These are phyloP conservation scores for Candida tetrigidarum DNA, from an alignment of 1,139 yeast species.

Conservation along the genomic window DNA sequence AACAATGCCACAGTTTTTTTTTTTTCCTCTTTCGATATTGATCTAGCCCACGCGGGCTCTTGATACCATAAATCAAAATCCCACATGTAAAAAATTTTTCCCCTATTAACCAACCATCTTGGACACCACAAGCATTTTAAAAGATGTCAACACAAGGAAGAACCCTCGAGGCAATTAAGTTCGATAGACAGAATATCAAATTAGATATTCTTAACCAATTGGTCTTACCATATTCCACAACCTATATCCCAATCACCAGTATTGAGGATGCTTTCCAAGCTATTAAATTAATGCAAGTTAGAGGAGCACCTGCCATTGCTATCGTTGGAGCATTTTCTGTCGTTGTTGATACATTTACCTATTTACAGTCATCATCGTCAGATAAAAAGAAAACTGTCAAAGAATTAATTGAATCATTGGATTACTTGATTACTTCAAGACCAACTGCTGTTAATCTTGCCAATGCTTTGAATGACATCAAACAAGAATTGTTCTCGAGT, in stretches of 20 bases:
- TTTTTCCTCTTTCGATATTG: too few species aligned
- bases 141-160: slow-evolving; percentile 4
- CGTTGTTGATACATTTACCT: slow-evolving; percentile 62
- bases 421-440: slow-evolving; percentile 73
- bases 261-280: slow-evolving; percentile 80
- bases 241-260: slow-evolving; percentile 60
- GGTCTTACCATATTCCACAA: slow-evolving; percentile 76
- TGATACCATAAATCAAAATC: neutral
- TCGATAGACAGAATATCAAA: slow-evolving; percentile 48
- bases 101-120: neutral
- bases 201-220: slow-evolving; percentile 81
- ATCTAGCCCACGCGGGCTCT: neutral
- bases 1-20: neutral
- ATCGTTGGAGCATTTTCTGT: slow-evolving; percentile 89
- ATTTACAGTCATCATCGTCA: slow-evolving; percentile 20
- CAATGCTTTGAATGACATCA: slow-evolving; percentile 72
- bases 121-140: neutral
- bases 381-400: slow-evolving; percentile 26
- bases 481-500: slow-evolving; percentile 29
- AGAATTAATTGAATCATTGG: slow-evolving; percentile 53
- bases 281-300: slow-evolving; percentile 87
- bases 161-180: slow-evolving; percentile 70
- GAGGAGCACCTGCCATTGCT: slow-evolving; percentile 99
- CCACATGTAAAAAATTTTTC: neutral
- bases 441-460: slow-evolving; percentile 96